phyloP scores from a whole-genome alignment of 2,329 filamentous ascomycete genomes.

The Alternaria burnsii region DNA sequence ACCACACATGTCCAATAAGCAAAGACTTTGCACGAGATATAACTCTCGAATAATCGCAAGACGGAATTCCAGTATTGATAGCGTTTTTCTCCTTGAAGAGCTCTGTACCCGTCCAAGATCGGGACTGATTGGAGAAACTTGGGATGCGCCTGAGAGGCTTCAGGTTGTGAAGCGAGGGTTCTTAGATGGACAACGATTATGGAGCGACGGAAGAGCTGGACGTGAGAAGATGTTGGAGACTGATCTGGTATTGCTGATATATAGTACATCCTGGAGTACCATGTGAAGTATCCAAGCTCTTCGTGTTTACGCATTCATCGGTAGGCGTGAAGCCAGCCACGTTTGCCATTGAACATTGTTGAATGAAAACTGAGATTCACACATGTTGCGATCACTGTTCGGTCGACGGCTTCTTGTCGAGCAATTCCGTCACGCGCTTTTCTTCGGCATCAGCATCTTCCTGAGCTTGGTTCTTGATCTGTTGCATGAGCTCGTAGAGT shows the following conservation, averaged over 20 bases:
- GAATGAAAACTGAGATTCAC: conserved; percentile 16
- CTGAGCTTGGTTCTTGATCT: conserved; percentile 68
- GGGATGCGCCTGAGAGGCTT: neutral
- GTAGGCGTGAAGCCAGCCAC: conserved; percentile 19
- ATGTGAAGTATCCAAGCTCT: conserved; percentile 19
- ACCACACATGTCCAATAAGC: conserved; percentile 55
- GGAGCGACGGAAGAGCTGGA: conserved; percentile 2
- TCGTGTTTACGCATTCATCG: conserved; percentile 15
- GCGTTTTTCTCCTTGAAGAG: neutral
- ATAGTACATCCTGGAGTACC: conserved; percentile 22
- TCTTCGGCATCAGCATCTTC: conserved; percentile 55
- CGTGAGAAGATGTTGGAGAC: conserved; percentile 11
- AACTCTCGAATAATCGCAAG: neutral
- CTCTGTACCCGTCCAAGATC: neutral
- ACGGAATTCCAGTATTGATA: neutral
- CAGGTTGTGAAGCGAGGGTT: neutral
- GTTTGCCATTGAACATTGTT: conserved; percentile 22
- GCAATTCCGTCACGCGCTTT: conserved; percentile 26
- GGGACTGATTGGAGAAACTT: neutral
- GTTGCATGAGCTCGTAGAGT: conserved; percentile 91
- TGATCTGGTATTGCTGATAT: conserved; percentile 23
- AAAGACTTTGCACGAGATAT: neutral
- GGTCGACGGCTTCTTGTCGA: conserved; percentile 45
- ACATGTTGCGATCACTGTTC: conserved; percentile 32
- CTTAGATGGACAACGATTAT: neutral